Evolutionary conservation across 306 rosid genomes (phyloP).

Genomic region (Pueraria montana): DNA sequence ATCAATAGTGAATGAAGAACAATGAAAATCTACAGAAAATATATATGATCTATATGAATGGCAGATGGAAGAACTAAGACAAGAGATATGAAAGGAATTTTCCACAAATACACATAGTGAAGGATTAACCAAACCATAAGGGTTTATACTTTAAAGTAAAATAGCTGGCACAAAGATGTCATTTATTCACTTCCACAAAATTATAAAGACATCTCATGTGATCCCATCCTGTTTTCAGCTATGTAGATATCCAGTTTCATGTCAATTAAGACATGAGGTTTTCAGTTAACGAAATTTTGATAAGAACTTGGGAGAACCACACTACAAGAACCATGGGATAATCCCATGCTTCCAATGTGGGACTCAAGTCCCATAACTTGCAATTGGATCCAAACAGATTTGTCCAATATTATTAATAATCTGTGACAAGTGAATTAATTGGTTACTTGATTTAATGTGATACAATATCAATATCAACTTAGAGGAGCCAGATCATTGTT

Average conservation of each 20-base stretch:
- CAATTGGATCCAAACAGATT: neutral
- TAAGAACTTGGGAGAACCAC: neutral
- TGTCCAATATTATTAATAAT: neutral
- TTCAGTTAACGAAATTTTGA: neutral
- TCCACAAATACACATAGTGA: neutral
- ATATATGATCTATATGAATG: neutral
- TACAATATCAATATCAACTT: conserved; percentile 4
- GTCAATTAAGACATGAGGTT: neutral
- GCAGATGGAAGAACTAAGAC: neutral
- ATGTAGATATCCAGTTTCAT: neutral
- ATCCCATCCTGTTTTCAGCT: neutral
- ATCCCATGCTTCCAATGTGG: neutral
- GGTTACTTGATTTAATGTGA: conserved; percentile 7
- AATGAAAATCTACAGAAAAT: neutral
- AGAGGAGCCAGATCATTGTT: neutral
- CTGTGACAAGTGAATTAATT: neutral
- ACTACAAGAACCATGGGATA: neutral
- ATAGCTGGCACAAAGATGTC: too few relatives aligned
- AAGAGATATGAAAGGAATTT: neutral
- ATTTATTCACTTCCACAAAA: too few relatives aligned
- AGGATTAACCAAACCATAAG: conserved; percentile 10
- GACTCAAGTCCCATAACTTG: neutral
- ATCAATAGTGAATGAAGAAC: neutral
- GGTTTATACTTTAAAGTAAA: neutral
- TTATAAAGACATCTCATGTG: too few relatives aligned